These are phyloP conservation scores for Mortierella sp. DNA, from an alignment of 371 early-diverging fungal species.

Conservation along the genomic window DNA sequence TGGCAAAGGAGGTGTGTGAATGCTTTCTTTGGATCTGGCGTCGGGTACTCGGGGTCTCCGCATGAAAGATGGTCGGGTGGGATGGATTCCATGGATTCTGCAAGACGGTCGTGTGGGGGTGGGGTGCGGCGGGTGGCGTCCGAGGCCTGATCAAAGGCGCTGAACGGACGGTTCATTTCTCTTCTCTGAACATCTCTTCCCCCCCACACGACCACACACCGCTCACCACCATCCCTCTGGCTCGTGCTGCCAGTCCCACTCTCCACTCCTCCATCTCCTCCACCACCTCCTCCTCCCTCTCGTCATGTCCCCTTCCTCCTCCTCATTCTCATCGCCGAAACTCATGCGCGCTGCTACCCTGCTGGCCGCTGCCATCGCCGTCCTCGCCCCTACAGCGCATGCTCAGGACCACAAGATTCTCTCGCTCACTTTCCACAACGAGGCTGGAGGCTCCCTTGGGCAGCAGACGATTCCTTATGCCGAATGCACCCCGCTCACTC, in stretches of 20 bases:
- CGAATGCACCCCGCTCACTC: not conserved
- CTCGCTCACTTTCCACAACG: constrained; percentile 17
- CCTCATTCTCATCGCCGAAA: not conserved
- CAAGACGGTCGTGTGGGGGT: too few species aligned
- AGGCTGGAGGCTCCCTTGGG: not conserved
- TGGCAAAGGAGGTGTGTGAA: too few species aligned
- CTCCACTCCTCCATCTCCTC: not conserved
- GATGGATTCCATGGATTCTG: too few species aligned
- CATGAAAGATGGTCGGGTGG: too few species aligned
- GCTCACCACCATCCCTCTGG: not conserved
- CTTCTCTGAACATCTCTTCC: too few species aligned
- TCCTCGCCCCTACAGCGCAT: not conserved
- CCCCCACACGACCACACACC: too few species aligned
- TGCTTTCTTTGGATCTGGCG: too few species aligned
- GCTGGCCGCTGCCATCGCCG: not conserved
- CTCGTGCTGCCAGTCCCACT: not conserved
- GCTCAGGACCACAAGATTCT: not conserved
- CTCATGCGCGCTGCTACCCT: constrained; percentile 1
- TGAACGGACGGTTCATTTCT: too few species aligned
- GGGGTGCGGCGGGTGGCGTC: too few species aligned
- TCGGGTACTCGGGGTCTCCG: too few species aligned
- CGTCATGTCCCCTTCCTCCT: not conserved
- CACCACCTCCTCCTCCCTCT: not conserved
- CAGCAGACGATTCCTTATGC: not conserved
- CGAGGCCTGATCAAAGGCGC: too few species aligned